Evolutionary conservation across 805 yeast genomes (phyloP).

Genomic region (Kuraishia hungarica): DNA sequence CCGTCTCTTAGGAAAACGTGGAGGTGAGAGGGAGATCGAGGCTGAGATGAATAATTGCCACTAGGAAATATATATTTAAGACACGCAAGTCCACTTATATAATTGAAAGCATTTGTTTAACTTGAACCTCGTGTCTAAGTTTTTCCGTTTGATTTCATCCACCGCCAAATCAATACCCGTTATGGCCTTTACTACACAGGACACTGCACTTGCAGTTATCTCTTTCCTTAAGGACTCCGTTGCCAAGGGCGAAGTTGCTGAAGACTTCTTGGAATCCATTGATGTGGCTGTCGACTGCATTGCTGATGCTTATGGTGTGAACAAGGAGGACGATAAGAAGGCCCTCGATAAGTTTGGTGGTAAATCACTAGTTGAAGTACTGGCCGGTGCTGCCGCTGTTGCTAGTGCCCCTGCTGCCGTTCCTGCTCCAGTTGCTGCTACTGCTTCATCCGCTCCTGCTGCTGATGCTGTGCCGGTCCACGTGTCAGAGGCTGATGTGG

Average conservation of each 20-base stretch:
- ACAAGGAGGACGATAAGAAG: constrained; percentile 36
- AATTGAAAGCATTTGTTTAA: too few relatives aligned
- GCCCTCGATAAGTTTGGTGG: constrained; percentile 34
- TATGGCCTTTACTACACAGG: constrained; percentile 47
- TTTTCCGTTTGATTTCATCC: background rate
- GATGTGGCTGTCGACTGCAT: constrained; percentile 57
- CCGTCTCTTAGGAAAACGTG: too few relatives aligned
- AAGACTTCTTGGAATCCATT: constrained; percentile 14
- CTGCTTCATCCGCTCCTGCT: constrained; percentile 14
- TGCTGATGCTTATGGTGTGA: constrained; percentile 73
- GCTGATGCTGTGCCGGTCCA: constrained; percentile 28
- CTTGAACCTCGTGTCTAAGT: too few relatives aligned
- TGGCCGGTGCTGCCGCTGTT: too few relatives aligned
- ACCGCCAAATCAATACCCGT: background rate
- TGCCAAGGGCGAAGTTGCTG: constrained; percentile 44
- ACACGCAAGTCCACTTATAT: too few relatives aligned
- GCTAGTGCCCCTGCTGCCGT: constrained; percentile 7
- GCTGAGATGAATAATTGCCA: too few relatives aligned
- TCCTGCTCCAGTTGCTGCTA: constrained; percentile 12
- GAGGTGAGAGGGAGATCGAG: too few relatives aligned
- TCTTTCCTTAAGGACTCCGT: constrained; percentile 58
- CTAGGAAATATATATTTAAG: too few relatives aligned
- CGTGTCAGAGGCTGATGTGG: constrained; percentile 38
- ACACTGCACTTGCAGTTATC: constrained; percentile 65
- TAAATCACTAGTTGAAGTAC: constrained; percentile 36